Conservation (phyloP, 169 alveolate genomes). For the Eimeria acervulina region DNA sequence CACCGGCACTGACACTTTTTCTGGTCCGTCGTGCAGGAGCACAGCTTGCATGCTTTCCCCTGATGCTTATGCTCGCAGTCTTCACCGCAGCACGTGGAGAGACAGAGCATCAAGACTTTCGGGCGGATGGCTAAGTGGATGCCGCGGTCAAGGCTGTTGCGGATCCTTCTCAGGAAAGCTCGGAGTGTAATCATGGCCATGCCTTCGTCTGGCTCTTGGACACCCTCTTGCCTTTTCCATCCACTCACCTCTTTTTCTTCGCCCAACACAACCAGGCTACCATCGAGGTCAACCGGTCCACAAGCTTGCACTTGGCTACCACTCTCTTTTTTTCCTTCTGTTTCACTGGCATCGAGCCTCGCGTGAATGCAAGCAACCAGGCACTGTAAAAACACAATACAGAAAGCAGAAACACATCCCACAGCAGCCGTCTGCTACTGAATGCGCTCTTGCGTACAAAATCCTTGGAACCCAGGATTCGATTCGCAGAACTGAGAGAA, state of each 20-base stretch:
- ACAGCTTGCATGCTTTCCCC: conserved; percentile 17
- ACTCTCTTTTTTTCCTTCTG: neutral
- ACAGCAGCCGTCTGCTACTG: neutral
- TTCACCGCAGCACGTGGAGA: conserved; percentile 10
- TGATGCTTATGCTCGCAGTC: conserved; percentile 13
- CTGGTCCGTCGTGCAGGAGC: neutral
- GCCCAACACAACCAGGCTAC: conserved; percentile 18
- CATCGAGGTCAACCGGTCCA: conserved; percentile 10
- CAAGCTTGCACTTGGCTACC: neutral
- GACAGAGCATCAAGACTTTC: conserved; percentile 59
- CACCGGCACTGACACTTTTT: conserved; percentile 15
- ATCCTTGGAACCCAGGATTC: neutral
- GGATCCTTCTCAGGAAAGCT: conserved; percentile 59
- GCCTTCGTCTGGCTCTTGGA: neutral
- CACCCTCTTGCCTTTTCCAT: conserved; percentile 39
- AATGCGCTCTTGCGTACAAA: neutral
- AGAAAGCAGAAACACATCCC: neutral
- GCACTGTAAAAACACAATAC: conserved; percentile 42
- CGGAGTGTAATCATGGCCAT: conserved; percentile 26
- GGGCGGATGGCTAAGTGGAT: conserved; percentile 65
- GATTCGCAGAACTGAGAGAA: neutral
- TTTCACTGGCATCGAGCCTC: conserved; percentile 17
- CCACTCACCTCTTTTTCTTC: conserved; percentile 36
- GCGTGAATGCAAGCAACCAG: conserved; percentile 62
- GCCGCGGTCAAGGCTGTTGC: conserved; percentile 65